Conservation (phyloP, 2,329 filamentous ascomycete genomes). For the Daldinia sp. region DNA sequence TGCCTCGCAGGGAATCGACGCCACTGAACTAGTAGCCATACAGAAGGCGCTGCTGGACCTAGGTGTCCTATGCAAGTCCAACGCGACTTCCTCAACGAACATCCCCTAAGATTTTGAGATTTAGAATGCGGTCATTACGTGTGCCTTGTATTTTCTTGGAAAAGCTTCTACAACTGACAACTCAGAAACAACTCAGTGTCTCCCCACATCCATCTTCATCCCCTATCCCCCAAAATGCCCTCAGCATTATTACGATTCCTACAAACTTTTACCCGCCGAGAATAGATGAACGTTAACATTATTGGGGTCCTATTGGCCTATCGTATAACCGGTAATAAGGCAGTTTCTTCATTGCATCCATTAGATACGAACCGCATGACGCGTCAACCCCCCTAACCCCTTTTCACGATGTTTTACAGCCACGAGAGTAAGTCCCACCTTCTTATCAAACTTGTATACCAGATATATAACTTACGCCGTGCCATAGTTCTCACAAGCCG, state of each 20-base stretch:
- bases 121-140: not conserved
- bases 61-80: constrained; percentile 7
- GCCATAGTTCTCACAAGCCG: constrained; percentile 80
- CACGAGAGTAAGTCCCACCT: constrained; percentile 80
- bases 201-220: not conserved
- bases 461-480: constrained; percentile 43
- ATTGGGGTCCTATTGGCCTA: not conserved
- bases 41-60: not conserved
- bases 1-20: not conserved
- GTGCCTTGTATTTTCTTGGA: constrained; percentile 4
- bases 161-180: not conserved
- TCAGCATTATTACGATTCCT: constrained; percentile 3
- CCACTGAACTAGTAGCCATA: not conserved
- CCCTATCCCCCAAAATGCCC: not conserved
- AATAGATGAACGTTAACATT: not conserved
- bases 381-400: constrained; percentile 7
- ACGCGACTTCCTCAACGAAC: constrained; percentile 20
- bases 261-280: not conserved
- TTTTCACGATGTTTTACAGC: constrained; percentile 85
- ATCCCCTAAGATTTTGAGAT: not conserved
- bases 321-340: not conserved
- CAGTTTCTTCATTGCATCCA: not conserved
- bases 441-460: not conserved
- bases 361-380: constrained; percentile 9
- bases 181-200: not conserved